Conservation (phyloP, 768 basidiomycete species). For the Russula dissimulans region DNA sequence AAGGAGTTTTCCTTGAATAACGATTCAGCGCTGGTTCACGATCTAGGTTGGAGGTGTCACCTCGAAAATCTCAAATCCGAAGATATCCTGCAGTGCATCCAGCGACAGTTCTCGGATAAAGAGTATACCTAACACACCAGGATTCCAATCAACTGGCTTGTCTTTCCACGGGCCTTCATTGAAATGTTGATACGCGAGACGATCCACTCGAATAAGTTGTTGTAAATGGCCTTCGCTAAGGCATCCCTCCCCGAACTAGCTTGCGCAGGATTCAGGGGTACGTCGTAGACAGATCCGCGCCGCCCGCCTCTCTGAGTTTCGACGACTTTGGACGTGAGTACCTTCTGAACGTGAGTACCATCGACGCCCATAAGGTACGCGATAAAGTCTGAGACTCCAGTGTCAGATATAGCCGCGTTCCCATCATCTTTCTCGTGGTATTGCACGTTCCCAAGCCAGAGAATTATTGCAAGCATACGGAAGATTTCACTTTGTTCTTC, state of each 20-base stretch:
- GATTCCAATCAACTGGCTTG: slow-evolving; percentile 85
- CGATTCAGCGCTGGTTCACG: not conserved
- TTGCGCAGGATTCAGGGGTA: slow-evolving; percentile 89
- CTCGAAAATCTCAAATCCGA: slow-evolving; percentile 98
- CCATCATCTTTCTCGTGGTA: slow-evolving; percentile 86
- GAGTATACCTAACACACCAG: slow-evolving; percentile 40
- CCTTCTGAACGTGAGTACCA: slow-evolving; percentile 70
- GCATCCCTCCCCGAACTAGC: slow-evolving; percentile 86
- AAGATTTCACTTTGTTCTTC: slow-evolving; percentile 90
- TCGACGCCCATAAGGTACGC: slow-evolving; percentile 92
- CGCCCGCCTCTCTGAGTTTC: slow-evolving; percentile 92
- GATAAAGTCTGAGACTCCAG: slow-evolving; percentile 88
- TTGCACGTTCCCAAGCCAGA: slow-evolving; percentile 96
- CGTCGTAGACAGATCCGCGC: slow-evolving; percentile 93
- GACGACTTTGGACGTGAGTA: slow-evolving; percentile 72
- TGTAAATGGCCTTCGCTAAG: slow-evolving; percentile 91
- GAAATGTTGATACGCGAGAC: slow-evolving; percentile 92
- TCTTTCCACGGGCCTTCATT: slow-evolving; percentile 76
- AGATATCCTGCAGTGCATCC: slow-evolving; percentile 64
- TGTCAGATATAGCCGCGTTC: slow-evolving; percentile 71
- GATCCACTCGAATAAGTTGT: slow-evolving; percentile 99
- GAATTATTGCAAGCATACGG: slow-evolving; percentile 80
- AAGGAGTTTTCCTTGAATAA: slow-evolving; percentile 76
- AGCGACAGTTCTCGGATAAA: not conserved
- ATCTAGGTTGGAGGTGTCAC: slow-evolving; percentile 29